phyloP scores from a whole-genome alignment of 306 rosid genomes.

The Castanea sativa region DNA sequence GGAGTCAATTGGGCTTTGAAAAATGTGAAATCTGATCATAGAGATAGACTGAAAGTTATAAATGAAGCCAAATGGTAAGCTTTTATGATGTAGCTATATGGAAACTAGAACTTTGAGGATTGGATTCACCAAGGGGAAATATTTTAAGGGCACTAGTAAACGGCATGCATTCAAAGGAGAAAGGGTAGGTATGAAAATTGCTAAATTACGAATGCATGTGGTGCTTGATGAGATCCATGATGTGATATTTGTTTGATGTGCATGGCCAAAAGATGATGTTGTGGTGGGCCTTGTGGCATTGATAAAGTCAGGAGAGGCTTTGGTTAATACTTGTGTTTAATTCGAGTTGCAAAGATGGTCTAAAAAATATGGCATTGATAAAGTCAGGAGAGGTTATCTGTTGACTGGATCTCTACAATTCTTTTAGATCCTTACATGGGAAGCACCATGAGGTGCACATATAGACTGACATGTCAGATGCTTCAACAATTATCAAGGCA shows the following conservation, averaged over 20 bases:
- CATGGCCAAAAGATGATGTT: not conserved
- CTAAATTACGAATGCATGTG: not conserved
- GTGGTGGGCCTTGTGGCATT: not conserved
- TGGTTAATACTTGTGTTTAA: not conserved
- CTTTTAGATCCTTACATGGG: not conserved
- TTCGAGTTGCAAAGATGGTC: not conserved
- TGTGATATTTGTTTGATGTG: not conserved
- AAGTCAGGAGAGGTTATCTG: too few relatives aligned
- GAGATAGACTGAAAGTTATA: not conserved
- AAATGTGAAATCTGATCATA: not conserved
- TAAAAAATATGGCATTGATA: too few relatives aligned
- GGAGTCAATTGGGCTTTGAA: not conserved
- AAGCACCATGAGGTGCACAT: not conserved
- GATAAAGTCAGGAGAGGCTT: not conserved
- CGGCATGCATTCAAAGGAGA: too few relatives aligned
- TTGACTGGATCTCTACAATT: too few relatives aligned
- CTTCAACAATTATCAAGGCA: not conserved
- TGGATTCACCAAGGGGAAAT: not conserved
- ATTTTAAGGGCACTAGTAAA: too few relatives aligned
- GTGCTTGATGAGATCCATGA: not conserved
- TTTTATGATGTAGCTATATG: not conserved
- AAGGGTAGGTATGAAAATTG: not conserved
- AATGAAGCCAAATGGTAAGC: slow-evolving; percentile 6
- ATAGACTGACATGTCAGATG: not conserved
- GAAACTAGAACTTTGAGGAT: not conserved